phyloP scores from a whole-genome alignment of 2,329 filamentous ascomycete species.

The Chrysosporium keratinophilum region DNA sequence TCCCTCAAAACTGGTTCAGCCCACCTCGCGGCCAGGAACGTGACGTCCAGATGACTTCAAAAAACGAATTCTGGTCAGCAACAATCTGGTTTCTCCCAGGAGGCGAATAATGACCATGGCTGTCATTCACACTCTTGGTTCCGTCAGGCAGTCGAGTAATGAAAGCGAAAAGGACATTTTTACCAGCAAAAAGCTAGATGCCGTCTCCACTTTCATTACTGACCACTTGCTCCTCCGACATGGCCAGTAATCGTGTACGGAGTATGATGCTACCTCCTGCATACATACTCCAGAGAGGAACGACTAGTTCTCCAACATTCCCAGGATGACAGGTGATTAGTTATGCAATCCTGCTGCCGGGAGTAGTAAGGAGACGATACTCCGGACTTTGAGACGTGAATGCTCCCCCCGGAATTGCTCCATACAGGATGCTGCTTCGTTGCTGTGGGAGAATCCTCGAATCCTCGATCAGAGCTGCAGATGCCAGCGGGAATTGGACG shows the following conservation, averaged over 20 bases:
- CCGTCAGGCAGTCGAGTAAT: background rate
- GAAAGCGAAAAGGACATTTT: background rate
- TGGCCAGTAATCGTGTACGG: too few relatives aligned
- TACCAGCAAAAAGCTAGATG: background rate
- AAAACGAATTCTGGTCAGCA: background rate
- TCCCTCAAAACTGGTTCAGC: background rate
- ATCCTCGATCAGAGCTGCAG: background rate
- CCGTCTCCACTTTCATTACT: too few relatives aligned
- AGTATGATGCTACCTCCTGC: too few relatives aligned
- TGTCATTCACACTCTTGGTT: background rate
- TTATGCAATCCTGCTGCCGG: too few relatives aligned
- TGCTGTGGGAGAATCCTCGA: background rate
- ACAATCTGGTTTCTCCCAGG: conserved; percentile 2
- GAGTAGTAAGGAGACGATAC: too few relatives aligned
- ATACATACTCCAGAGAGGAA: too few relatives aligned
- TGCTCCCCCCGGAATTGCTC: background rate
- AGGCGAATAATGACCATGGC: background rate
- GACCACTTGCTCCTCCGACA: too few relatives aligned
- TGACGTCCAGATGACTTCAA: conserved; percentile 2
- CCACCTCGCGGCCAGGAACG: background rate
- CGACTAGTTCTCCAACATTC: too few relatives aligned
- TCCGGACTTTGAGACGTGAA: too few relatives aligned
- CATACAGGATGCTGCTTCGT: background rate
- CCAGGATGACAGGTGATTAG: too few relatives aligned
- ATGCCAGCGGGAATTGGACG: background rate